These are phyloP conservation scores for Trifolium pratense DNA, from an alignment of 306 rosid species.

Conservation along the genomic window DNA sequence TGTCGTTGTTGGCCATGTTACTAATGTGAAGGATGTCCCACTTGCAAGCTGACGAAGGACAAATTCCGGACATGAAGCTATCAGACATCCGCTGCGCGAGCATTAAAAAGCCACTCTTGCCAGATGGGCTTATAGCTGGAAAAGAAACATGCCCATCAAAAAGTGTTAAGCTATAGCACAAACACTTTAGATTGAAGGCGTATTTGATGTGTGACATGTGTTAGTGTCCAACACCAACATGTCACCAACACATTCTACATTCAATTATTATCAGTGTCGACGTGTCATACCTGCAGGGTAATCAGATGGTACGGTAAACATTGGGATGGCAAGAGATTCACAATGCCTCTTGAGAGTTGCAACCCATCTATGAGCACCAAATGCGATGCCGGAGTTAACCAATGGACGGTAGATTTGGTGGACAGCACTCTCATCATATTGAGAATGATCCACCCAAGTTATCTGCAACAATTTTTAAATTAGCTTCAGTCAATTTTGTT, in stretches of 20 bases:
- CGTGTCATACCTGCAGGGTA: constrained; percentile 62
- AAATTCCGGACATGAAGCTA: too few relatives aligned
- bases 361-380: constrained; percentile 88
- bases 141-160: too few relatives aligned
- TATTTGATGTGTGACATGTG: not conserved
- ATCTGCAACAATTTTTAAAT: constrained; percentile 55
- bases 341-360: constrained; percentile 82
- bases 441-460: constrained; percentile 86
- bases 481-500: constrained; percentile 1
- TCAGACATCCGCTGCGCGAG: too few relatives aligned
- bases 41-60: constrained; percentile 21
- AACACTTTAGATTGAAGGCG: not conserved
- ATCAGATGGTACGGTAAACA: constrained; percentile 51
- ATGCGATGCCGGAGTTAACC: constrained; percentile 69
- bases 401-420: constrained; percentile 66
- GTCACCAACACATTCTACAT: not conserved
- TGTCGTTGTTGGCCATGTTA: constrained; percentile 53
- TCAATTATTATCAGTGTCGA: too few relatives aligned
- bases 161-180: constrained; percentile 3
- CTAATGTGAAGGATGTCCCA: constrained; percentile 32
- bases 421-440: constrained; percentile 66
- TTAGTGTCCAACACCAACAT: not conserved
- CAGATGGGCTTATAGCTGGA: constrained; percentile 51
- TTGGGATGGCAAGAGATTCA: constrained; percentile 59
- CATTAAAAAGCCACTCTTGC: constrained; percentile 63